Evolutionary conservation across 768 basidiomycete genomes (phyloP).

Genomic region (Macrolepiota dolichaula): DNA sequence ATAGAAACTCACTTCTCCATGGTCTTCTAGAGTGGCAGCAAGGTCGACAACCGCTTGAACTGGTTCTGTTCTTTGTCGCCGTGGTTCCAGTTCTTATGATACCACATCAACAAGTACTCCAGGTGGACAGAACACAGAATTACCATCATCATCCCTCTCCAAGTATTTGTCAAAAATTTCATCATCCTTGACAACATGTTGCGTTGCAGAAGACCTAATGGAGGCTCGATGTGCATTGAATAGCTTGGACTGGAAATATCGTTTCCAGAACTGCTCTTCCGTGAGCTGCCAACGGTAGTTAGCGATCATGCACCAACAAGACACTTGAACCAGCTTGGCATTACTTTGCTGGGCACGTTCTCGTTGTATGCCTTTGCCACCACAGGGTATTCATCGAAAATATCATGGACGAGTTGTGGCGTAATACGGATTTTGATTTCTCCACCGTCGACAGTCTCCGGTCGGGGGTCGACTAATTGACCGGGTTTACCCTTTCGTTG

Average conservation of each 20-base stretch:
- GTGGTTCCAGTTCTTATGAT: conserved; percentile 70
- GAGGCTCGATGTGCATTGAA: conserved; percentile 95
- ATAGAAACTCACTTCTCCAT: conserved; percentile 61
- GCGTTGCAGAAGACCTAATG: conserved; percentile 80
- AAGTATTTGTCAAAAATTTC: conserved; percentile 94
- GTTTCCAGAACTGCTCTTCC: conserved; percentile 93
- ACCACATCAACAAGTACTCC: background rate
- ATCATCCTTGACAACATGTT: conserved; percentile 86
- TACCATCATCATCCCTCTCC: conserved; percentile 95
- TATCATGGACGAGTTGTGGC: conserved; percentile 88
- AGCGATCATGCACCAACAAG: conserved; percentile 9
- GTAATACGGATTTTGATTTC: conserved; percentile 90
- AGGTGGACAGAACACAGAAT: conserved; percentile 19
- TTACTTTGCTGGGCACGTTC: conserved; percentile 85
- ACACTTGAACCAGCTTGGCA: conserved; percentile 8
- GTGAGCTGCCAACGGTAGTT: conserved; percentile 52
- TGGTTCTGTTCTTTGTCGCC: conserved; percentile 56
- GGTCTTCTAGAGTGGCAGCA: conserved; percentile 87
- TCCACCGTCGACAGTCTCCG: conserved; percentile 78
- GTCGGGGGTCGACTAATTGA: conserved; percentile 84
- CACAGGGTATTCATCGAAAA: conserved; percentile 97
- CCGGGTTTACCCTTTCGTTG: conserved; percentile 82
- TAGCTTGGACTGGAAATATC: conserved; percentile 94
- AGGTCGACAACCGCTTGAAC: conserved; percentile 83
- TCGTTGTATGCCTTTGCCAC: conserved; percentile 90